phyloP scores from a whole-genome alignment of 768 basidiomycete species.

The Holtermanniella nyarrowii region DNA sequence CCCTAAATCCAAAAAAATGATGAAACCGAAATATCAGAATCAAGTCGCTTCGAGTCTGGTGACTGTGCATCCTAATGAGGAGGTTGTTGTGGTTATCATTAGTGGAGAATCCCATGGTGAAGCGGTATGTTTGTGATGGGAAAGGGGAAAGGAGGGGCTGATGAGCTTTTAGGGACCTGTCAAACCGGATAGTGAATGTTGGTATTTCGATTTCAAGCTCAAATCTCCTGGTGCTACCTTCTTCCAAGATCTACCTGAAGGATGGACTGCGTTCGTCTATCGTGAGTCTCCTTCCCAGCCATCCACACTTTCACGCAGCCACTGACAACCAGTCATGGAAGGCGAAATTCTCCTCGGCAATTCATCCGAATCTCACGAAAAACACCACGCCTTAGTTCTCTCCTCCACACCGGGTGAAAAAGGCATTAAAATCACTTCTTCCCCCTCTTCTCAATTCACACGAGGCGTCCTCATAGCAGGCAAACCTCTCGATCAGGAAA shows the following conservation, averaged over 20 bases:
- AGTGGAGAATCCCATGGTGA: constrained; percentile 78
- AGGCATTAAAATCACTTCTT: constrained; percentile 62
- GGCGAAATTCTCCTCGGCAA: constrained; percentile 59
- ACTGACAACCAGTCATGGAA: constrained; percentile 48
- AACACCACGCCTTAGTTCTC: constrained; percentile 75
- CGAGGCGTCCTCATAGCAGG: constrained; percentile 63
- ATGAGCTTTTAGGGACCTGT: constrained; percentile 57
- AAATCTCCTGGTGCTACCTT: constrained; percentile 51
- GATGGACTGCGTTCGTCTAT: constrained; percentile 85
- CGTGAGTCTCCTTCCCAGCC: constrained; percentile 44
- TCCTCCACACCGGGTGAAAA: constrained; percentile 52
- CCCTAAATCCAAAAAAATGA: constrained; percentile 60
- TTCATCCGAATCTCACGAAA: constrained; percentile 44
- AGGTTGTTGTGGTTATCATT: constrained; percentile 64
- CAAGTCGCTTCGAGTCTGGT: constrained; percentile 49
- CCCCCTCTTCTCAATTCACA: no score
- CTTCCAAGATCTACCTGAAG: constrained; percentile 72
- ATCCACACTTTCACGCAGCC: not conserved
- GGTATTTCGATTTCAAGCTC: constrained; percentile 77
- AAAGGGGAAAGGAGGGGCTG: not conserved
- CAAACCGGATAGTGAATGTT: constrained; percentile 80
- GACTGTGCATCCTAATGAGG: constrained; percentile 24
- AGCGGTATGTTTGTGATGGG: constrained; percentile 5
- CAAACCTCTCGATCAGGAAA: constrained; percentile 80
- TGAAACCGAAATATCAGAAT: constrained; percentile 44